Evolutionary conservation across 2,329 filamentous ascomycete species (phyloP), one percentile per base, ranked within the genome.

Genomic region (Aspergillus japonicus): DNA sequence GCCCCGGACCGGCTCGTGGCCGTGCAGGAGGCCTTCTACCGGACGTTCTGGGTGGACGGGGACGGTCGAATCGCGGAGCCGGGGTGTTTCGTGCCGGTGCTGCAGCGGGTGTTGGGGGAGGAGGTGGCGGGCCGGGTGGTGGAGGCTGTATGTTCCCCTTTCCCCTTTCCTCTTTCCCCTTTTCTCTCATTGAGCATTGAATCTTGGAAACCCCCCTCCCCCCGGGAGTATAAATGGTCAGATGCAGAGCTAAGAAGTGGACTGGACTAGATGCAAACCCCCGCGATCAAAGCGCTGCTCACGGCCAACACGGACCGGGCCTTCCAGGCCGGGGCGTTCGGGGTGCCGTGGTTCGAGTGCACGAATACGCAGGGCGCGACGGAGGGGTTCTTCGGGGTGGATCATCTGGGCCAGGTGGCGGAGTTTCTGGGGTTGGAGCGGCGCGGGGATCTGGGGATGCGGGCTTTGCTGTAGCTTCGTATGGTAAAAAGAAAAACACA

Each of bases 331-430:
- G 85, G 84, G 1, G 83, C 83, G 1, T 88, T 88, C 75, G 85
- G 85, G 1, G 67, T 87, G 56, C 85, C 85, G 2, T 88, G 83
- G 81, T 84, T 86, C 67, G 73, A 77, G 71, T 85, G 83, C 56
- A 84, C 80, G 52, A 84, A 87, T 69, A 54, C 70, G 6, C 73
- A 82, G 54, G 85, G 84, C 0, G 72, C 82, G 66, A 84, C 70
- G 42, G 83, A 87, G 63, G 72, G 73, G 0, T 87, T 83, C 65
- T 88, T 83, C 82, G 85, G 85, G 0, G 80, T 87, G 14, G 85
- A 87, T 74, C 84, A 86, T 71, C 64, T 88, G 48, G 85, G 81
- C 1, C 80, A 82, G 66, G 74, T 87, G 3, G 75, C 77, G 47
- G 78, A 83, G 58, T 81, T 83, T 69, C 64, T 87, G 59, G 82